Percentiles rank a stretch among this genome's conserved stretches.
These are phyloP conservation scores for Pythium brachiatum DNA, from an alignment of 352 stramenopile species.

Conservation along the genomic window DNA sequence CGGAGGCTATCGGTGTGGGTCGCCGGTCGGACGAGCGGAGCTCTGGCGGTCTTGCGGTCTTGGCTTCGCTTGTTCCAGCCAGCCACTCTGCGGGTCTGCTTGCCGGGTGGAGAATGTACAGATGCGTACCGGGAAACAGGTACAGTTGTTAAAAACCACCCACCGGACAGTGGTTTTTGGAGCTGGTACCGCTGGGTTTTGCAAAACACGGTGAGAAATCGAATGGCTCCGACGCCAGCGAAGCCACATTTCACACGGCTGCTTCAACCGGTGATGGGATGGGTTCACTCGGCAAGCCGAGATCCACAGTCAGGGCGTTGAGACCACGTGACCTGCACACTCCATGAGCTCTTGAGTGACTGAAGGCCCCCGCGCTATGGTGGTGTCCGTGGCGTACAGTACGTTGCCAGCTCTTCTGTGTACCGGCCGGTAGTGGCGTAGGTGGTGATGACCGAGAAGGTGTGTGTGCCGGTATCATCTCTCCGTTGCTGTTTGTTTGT, in stretches of 20 bases:
- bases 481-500: too few species aligned
- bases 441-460: too few species aligned
- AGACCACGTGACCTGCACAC: too few species aligned
- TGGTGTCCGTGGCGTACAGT: too few species aligned
- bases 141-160: conserved; percentile 6
- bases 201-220: conserved; percentile 9
- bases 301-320: not conserved
- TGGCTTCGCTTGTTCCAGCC: conserved; percentile 22
- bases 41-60: not conserved
- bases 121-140: conserved; percentile 5
- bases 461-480: too few species aligned
- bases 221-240: conserved; percentile 12
- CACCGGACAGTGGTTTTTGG: not conserved
- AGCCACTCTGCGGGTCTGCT: conserved; percentile 2
- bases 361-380: too few species aligned
- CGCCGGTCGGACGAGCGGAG: not conserved
- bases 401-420: too few species aligned
- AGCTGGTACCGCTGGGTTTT: not conserved
- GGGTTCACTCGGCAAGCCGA: not conserved
- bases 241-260: conserved; percentile 6
- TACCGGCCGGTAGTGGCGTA: too few species aligned
- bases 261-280: not conserved
- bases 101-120: not conserved
- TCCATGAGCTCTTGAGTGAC: too few species aligned
- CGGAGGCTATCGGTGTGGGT: too few species aligned